phyloP scores from a whole-genome alignment of 139 green algal species.

The Nannochloris sp. region DNA sequence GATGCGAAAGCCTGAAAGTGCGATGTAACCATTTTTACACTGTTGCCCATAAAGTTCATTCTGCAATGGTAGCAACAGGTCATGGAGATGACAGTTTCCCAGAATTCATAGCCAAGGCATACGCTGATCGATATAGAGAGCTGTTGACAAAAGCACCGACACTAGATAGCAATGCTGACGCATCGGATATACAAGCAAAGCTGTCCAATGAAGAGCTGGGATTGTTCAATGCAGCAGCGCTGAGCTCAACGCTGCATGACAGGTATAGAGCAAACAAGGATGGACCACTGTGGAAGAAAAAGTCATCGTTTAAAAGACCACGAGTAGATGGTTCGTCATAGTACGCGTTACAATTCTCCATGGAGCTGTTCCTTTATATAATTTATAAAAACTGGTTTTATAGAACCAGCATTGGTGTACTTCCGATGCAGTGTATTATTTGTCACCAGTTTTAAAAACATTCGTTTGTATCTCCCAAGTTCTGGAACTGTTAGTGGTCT shows the following conservation, averaged over 20 bases:
- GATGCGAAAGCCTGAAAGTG: constrained; percentile 38
- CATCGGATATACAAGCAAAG: constrained; percentile 19
- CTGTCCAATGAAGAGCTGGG: constrained; percentile 29
- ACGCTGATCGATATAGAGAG: constrained; percentile 39
- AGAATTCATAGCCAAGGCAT: constrained; percentile 27
- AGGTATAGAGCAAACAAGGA: constrained; percentile 10
- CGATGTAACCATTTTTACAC: constrained; percentile 47
- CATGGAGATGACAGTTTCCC: constrained; percentile 24
- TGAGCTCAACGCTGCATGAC: neutral
- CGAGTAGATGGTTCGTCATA: neutral
- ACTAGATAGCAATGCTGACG: constrained; percentile 27
- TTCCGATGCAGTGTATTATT: constrained; percentile 43
- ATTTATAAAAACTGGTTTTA: constrained; percentile 70
- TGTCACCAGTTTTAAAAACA: constrained; percentile 75
- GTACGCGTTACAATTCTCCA: neutral
- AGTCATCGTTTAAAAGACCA: neutral
- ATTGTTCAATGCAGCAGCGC: constrained; percentile 18
- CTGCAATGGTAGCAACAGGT: constrained; percentile 12
- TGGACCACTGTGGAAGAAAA: neutral
- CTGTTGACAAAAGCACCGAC: constrained; percentile 31
- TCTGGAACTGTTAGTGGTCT: constrained; percentile 39
- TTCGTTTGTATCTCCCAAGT: constrained; percentile 74
- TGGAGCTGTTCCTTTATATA: constrained; percentile 49
- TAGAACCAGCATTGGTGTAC: constrained; percentile 35
- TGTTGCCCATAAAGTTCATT: constrained; percentile 25